These are phyloP conservation scores for Vaccinium corymbosum DNA, from an alignment of 148 eudicot genomes.

Conservation along the genomic window DNA sequence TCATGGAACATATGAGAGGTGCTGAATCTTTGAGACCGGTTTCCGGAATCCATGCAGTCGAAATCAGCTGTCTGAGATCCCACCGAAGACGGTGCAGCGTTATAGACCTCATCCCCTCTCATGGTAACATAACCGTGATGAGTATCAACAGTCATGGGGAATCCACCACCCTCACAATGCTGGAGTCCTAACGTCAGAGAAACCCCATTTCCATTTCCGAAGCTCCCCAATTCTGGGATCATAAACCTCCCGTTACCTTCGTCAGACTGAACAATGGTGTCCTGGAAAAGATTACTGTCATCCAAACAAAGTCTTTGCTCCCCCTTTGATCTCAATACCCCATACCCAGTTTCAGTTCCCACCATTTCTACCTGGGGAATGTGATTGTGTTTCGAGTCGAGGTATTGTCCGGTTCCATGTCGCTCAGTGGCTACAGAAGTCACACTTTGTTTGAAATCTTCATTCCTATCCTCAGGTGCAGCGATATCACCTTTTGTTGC, in stretches of 20 bases:
- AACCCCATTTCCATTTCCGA: slow-evolving; percentile 19
- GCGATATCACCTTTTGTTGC: slow-evolving; percentile 11
- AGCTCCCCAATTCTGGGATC: slow-evolving; percentile 24
- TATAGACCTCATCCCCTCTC: slow-evolving; percentile 19
- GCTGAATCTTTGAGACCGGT: slow-evolving; percentile 23
- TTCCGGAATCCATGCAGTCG: slow-evolving; percentile 23
- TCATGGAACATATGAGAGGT: slow-evolving; percentile 29
- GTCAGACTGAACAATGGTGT: slow-evolving; percentile 9
- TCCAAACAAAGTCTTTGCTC: slow-evolving; percentile 15
- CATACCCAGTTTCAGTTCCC: slow-evolving; percentile 15
- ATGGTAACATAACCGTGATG: slow-evolving; percentile 18
- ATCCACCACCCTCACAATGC: slow-evolving; percentile 22
- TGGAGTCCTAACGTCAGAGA: slow-evolving; percentile 29
- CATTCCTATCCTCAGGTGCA: slow-evolving; percentile 11
- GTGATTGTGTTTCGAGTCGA: slow-evolving; percentile 3
- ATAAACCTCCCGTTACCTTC: slow-evolving; percentile 7
- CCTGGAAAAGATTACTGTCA: slow-evolving; percentile 10
- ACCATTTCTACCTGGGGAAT: slow-evolving; percentile 8
- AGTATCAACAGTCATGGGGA: slow-evolving; percentile 15
- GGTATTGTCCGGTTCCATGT: slow-evolving; percentile 1
- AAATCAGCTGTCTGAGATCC: slow-evolving; percentile 16
- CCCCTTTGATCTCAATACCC: slow-evolving; percentile 7
- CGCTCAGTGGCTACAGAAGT: slow-evolving; percentile 12
- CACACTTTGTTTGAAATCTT: slow-evolving; percentile 21
- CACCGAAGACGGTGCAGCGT: slow-evolving; percentile 13